Evolutionary conservation across 2,329 filamentous ascomycete genomes (phyloP).

Genomic region (Exophiala lecanii-corni): DNA sequence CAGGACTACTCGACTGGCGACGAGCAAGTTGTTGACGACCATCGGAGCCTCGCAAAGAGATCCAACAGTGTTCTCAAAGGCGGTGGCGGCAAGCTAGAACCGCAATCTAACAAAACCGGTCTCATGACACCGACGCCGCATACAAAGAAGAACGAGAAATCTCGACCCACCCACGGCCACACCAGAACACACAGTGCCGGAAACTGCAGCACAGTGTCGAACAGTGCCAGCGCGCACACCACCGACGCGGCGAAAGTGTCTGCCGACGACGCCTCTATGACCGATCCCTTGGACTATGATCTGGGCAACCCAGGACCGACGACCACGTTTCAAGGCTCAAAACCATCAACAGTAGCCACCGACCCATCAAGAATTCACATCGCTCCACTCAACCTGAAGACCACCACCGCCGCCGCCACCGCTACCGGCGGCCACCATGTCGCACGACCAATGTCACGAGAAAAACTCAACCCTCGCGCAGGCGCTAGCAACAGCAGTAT

Average conservation of each 20-base stretch:
- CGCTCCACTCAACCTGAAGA: not conserved
- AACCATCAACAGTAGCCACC: too few relatives aligned
- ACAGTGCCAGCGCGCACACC: not conserved
- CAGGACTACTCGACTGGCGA: conserved; percentile 3
- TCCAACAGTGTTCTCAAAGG: not conserved
- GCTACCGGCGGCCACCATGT: not conserved
- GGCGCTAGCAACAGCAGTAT: not conserved
- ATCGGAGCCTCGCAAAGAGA: not conserved
- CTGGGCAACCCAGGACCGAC: not conserved
- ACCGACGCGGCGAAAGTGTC: conserved; percentile 4
- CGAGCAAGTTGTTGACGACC: not conserved
- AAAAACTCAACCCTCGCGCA: not conserved
- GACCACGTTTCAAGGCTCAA: not conserved
- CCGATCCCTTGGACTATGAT: conserved; percentile 15
- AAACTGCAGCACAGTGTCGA: conserved; percentile 2
- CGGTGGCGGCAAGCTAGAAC: not conserved
- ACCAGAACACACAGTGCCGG: conserved; percentile 7
- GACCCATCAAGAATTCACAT: not conserved
- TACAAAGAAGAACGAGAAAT: not conserved
- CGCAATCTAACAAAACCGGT: not conserved
- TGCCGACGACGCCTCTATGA: conserved; percentile 12
- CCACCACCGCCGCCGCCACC: not conserved
- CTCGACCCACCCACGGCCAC: not conserved
- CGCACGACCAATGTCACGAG: not conserved
- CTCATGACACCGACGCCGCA: not conserved